Evolutionary conservation across 2,329 filamentous ascomycete genomes (phyloP).

Genomic region (Aspergillus ibericus): DNA sequence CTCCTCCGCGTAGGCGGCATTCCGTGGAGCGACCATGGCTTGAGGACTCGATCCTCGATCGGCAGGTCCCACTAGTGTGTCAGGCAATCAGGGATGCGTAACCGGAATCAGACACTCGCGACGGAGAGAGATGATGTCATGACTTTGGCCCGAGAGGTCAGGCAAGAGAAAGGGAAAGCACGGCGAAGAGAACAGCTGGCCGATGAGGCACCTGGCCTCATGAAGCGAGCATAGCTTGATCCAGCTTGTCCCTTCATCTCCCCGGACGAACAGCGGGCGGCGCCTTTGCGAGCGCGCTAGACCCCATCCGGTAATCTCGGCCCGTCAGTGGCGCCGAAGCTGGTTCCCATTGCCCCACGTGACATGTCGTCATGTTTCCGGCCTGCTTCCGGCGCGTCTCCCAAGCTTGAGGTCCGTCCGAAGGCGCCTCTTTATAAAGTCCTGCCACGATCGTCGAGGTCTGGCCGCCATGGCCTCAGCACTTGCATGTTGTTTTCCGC

Average conservation of each 20-base stretch:
- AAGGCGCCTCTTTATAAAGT: background rate
- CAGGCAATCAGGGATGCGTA: constrained; percentile 11
- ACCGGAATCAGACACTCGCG: constrained; percentile 1
- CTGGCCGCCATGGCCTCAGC: constrained; percentile 18
- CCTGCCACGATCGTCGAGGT: constrained; percentile 16
- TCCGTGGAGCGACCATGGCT: constrained; percentile 56
- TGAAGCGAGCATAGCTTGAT: constrained; percentile 3
- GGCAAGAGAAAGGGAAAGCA: background rate
- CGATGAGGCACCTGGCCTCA: constrained; percentile 27
- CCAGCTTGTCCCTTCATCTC: background rate
- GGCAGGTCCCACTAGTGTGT: constrained; percentile 16
- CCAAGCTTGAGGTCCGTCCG: background rate
- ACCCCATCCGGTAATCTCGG: constrained; percentile 18
- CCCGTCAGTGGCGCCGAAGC: constrained; percentile 17
- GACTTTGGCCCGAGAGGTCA: background rate
- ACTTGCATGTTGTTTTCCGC: constrained; percentile 24
- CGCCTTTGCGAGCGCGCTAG: constrained; percentile 18
- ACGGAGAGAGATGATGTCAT: constrained; percentile 13
- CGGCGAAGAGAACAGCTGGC: constrained; percentile 7
- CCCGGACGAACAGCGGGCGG: constrained; percentile 6
- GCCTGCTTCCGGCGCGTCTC: background rate
- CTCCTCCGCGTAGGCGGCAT: constrained; percentile 63
- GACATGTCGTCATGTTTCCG: constrained; percentile 29
- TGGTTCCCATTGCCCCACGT: constrained; percentile 17
- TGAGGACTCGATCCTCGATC: constrained; percentile 13